Base-by-base conservation (phyloP, 2,329 filamentous ascomycete genomes). In the Didymellaceae sp. region DNA sequence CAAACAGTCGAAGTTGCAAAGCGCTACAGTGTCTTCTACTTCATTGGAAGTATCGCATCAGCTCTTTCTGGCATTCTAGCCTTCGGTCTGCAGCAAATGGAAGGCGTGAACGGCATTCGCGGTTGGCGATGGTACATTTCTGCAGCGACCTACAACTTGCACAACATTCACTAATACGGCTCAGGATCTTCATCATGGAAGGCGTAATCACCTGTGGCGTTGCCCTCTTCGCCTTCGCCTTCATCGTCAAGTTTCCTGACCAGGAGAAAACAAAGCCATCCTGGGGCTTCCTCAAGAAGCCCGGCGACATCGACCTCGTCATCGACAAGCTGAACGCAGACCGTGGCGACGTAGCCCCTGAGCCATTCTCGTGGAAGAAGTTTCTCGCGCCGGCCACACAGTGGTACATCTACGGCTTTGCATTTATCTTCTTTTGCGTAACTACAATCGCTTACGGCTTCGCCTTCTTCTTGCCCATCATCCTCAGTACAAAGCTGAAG, bases 141-240 rank as follows among this genome's bases (percentile, higher is more conserved):
- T 25, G 7, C 24, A 25, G 11, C 24, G 24, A 25, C 24, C 24
- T 25, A 6, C 24, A 25, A 25, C 24, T 1, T 25, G 7, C 24
- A n/a, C n/a, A n/a, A n/a, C n/a, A n/a, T n/a, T n/a, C n/a, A n/a
- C n/a, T n/a, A n/a, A n/a, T n/a, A n/a, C n/a, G n/a, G n/a, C n/a
- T n/a, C n/a, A 62, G 58, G 62, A 65, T 65, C 37, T 63, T 65
- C 54, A 63, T 63, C 39, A 62, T 65, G 45, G 60, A 65, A 44
- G 60, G 62, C 3, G 53, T 63, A 0, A 61, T 62, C 6, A 65
- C 62, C 6, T 56, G 52, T 18, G 57, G 25, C 8, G 61, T 63
- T 11, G 58, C 60, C 7, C 28, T 63, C 6, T 63, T 63, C 21
- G 55, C 60, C 16, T 38, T 60, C 6, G 37, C 41, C 9, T 63